Base-by-base conservation (phyloP, 768 basidiomycete species). In the Tylopilus vinaceipallidus region DNA sequence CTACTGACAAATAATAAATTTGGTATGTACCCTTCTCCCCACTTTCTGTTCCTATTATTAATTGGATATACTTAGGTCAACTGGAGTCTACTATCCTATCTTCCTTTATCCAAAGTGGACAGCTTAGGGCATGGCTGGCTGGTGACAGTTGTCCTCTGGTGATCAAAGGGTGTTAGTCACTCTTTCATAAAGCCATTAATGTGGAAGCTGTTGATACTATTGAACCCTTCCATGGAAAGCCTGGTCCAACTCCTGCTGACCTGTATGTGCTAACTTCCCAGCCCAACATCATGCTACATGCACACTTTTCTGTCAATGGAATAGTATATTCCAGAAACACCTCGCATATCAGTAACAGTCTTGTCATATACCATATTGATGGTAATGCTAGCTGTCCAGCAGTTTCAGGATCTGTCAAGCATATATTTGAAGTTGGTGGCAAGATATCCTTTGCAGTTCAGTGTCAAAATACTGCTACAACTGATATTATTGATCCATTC, bases 101-200 rank as follows among this genome's bases (percentile, higher is more conserved):
- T 27, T 40, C 36, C 22, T 40, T 39, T 22, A 11, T 32, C 3
- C 46, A 47, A 39, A 27, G 19, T 46, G 45, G 19, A 3, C 19
- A 47, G 22, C 12, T 40, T n/a, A 39, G n/a, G 22, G 14, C 27
- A 5, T 47, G 46, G 46, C 16, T 47, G 20, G 14, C 19, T 17
- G 10, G 14, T 12, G 27, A 38, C 3, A 7, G 33, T 3, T 47
- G 37, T 24, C 38, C 37, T 12, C 38, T 29, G 1, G 20, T 39
- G 10, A 44, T 52, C 22, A 33, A 33, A 37, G 46, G 43, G 30
- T 47, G 36, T 14, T 19, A 39, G 29, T 9, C 6, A 27, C 46
- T 52, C 3, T 48, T 52, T 37, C 0, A 12, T 2, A 52, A 43
- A 4, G 68, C 59, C 52, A 42, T n/a, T n/a, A n/a, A n/a, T n/a